Percentiles rank a stretch among this genome's conserved stretches.
These are phyloP conservation scores for Penicillium occitanis DNA, from an alignment of 2,329 filamentous ascomycete genomes.

Conservation along the genomic window DNA sequence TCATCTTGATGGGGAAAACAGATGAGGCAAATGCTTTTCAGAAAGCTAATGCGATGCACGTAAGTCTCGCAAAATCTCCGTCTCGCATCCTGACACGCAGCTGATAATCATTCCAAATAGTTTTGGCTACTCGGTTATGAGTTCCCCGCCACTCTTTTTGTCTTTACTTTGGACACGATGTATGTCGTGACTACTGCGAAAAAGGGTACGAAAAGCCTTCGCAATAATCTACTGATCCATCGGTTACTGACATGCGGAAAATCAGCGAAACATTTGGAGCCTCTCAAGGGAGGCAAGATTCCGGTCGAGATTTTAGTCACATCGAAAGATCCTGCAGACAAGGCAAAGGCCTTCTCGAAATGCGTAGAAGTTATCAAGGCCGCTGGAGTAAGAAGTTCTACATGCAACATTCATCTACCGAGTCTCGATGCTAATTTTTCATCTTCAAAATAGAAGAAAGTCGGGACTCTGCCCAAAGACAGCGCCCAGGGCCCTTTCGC, in stretches of 20 bases:
- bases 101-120: constrained; percentile 49
- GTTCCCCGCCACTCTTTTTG: constrained; percentile 91
- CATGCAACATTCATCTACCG: background rate
- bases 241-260: background rate
- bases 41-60: constrained; percentile 96
- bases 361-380: constrained; percentile 83
- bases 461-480: constrained; percentile 84
- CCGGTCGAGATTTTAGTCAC: constrained; percentile 89
- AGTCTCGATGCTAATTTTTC: background rate
- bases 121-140: constrained; percentile 99
- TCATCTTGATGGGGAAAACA: constrained; percentile 92
- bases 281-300: constrained; percentile 86
- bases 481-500: constrained; percentile 82
- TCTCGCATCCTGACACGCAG: background rate
- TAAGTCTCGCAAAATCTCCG: constrained; percentile 46
- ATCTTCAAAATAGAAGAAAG: constrained; percentile 67
- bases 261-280: constrained; percentile 85
- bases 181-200: constrained; percentile 95
- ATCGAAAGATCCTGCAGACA: constrained; percentile 87
- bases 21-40: constrained; percentile 83
- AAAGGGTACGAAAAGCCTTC: constrained; percentile 65
- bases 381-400: constrained; percentile 65
- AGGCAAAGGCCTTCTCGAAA: constrained; percentile 84
- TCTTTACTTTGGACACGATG: constrained; percentile 82
- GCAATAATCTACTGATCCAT: background rate